These are phyloP conservation scores for Heliamphora pulchella DNA, from an alignment of 179 eudicot species.

Conservation along the genomic window DNA sequence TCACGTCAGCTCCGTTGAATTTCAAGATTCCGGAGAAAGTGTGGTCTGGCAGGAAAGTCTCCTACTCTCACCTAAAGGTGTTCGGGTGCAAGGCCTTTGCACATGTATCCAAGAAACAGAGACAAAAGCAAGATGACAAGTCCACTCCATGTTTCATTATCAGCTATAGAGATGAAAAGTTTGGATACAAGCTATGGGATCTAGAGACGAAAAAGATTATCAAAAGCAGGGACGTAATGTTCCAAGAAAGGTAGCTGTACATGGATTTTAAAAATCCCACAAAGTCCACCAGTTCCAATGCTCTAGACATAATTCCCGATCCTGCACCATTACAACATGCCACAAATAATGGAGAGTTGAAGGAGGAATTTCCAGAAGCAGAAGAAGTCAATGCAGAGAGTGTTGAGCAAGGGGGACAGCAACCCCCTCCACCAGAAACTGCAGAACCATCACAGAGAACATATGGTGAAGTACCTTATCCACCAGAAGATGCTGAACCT, in stretches of 20 bases:
- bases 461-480: background rate
- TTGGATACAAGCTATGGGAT: conserved; percentile 1
- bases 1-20: background rate
- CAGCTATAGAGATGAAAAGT: background rate
- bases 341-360: background rate
- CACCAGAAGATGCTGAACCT: background rate
- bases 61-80: conserved; percentile 8
- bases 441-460: background rate
- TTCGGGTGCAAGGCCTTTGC: conserved; percentile 15
- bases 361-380: background rate
- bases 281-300: background rate
- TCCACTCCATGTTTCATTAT: background rate
- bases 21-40: background rate
- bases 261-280: background rate
- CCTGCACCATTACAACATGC: background rate
- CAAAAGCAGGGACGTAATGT: background rate
- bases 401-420: background rate
- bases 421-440: background rate
- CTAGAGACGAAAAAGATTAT: background rate
- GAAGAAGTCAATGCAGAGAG: background rate
- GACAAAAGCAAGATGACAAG: background rate
- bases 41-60: background rate
- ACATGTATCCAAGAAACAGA: background rate
- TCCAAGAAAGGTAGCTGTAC: background rate
- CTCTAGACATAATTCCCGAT: background rate